phyloP scores from a whole-genome alignment of 2,329 filamentous ascomycete species.

The Fusarium virguliforme region DNA sequence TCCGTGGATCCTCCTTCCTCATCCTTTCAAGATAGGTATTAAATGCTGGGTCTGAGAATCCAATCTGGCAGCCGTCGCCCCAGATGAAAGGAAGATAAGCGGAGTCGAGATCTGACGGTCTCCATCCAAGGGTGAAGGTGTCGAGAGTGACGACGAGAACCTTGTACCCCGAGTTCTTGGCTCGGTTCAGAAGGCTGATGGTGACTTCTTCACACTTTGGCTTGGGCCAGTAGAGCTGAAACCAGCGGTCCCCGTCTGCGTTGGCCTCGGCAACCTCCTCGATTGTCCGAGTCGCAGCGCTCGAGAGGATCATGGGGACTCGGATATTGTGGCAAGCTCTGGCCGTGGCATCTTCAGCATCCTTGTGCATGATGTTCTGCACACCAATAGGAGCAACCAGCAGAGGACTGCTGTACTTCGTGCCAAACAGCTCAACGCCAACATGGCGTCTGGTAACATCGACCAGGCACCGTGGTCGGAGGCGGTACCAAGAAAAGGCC shows the following conservation, averaged over 20 bases:
- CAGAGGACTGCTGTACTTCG: slow-evolving; percentile 63
- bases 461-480: slow-evolving; percentile 68
- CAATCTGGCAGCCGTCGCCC: slow-evolving; percentile 72
- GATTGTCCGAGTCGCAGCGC: slow-evolving; percentile 74
- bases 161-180: slow-evolving; percentile 73
- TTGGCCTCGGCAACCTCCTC: slow-evolving; percentile 76
- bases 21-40: slow-evolving; percentile 40
- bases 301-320: slow-evolving; percentile 78
- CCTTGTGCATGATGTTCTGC: slow-evolving; percentile 76
- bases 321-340: slow-evolving; percentile 72
- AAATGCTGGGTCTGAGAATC: slow-evolving; percentile 79
- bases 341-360: slow-evolving; percentile 76
- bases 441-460: slow-evolving; percentile 64
- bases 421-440: slow-evolving; percentile 68
- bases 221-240: slow-evolving; percentile 78
- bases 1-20: slow-evolving; percentile 37
- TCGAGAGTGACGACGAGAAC: slow-evolving; percentile 82
- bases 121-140: slow-evolving; percentile 79
- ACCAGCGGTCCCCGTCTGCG: slow-evolving; percentile 75
- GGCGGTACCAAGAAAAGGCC: slow-evolving; percentile 69
- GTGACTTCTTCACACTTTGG: slow-evolving; percentile 77
- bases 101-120: slow-evolving; percentile 77
- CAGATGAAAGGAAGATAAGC: slow-evolving; percentile 74
- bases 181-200: slow-evolving; percentile 73
- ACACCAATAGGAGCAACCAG: slow-evolving; percentile 80